Base-by-base conservation (phyloP, 331 rosid species). In the Malus hybrid region DNA sequence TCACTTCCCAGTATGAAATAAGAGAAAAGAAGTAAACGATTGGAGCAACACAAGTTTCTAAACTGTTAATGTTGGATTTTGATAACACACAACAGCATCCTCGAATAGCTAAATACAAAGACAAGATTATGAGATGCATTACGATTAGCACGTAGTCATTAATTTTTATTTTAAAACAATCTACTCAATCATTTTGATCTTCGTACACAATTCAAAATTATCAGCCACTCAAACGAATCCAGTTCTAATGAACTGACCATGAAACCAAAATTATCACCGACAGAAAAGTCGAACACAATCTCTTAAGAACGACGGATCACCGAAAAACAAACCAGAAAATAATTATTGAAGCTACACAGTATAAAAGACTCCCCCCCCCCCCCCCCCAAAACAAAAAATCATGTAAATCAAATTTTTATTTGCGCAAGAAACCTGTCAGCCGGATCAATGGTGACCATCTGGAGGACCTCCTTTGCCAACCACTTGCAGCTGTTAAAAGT, bases 401-500 rank as follows among this genome's bases (percentile, higher is more conserved):
- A 15, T 5, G 42, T 20, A 4, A 22, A 16, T 33, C 31, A 80
- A 74, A 72, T 19, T 24, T 64, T 77, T 81, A 67, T 62, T 77
- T 74, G 36, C 15, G 46, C 76, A 77, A 69, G 54, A 61, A 27
- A 18, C 28, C 54, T 54, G 64, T 67, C 54, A n/a, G 57, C 76
- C 32, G 6, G 4, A 81, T 81, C 79, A 81, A 71, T 80, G 87
- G 31, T 80, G 83, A 67, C 77, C 70, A 15, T 75, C 80, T 36
- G 86, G 88, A 14, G 85, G 75, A 63, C 86, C 90, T 61, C 90
- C 85, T 19, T 79, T 81, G 28, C 84, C 86, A 74, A 79, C 78
- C 42, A 86, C 88, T 67, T 81, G 76, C 50, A 78, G 81, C 90
- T 86, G 86, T 52, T 52, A 48, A 54, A 62, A 36, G 54, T 33